Percentiles rank a stretch among this genome's conserved stretches.
Conservation (phyloP, 495 filamentous ascomycete genomes). For the Parathielavia appendiculata region DNA sequence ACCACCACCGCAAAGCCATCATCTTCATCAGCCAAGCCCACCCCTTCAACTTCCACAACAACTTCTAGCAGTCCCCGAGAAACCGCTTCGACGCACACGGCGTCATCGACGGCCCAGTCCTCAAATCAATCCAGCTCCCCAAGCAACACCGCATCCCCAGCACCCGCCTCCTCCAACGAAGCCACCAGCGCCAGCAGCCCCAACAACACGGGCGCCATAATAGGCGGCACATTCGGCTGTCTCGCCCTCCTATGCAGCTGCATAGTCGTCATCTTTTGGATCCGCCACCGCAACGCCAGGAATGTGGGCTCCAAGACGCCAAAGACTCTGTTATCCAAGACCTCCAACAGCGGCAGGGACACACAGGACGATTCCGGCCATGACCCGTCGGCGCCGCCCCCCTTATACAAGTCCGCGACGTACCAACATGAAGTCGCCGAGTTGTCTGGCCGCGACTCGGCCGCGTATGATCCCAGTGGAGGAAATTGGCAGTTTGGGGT, state of each 20-base stretch:
- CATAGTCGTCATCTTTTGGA: not conserved
- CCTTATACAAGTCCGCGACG: not conserved
- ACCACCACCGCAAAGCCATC: conserved; percentile 1
- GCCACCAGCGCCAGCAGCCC: not conserved
- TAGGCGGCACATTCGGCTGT: conserved; percentile 7
- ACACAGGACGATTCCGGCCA: no score
- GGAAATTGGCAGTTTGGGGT: not conserved
- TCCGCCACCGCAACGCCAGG: conserved; percentile 2
- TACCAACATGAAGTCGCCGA: not conserved
- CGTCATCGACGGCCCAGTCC: not conserved
- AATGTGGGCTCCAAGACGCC: no score
- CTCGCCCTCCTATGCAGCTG: conserved; percentile 5
- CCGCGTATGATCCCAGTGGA: not conserved
- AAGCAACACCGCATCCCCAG: not conserved
- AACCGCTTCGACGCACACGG: not conserved
- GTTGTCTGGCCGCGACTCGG: not conserved
- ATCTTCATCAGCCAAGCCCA: not conserved
- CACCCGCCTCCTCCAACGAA: not conserved
- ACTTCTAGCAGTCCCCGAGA: not conserved
- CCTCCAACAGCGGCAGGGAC: no score
- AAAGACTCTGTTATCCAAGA: no score
- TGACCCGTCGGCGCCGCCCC: no score
- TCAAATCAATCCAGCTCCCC: not conserved
- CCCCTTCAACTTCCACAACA: not conserved
- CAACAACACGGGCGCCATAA: conserved; percentile 9